Evolutionary conservation across 805 yeast species (phyloP).

Genomic region (Nakazawaea ernobii): DNA sequence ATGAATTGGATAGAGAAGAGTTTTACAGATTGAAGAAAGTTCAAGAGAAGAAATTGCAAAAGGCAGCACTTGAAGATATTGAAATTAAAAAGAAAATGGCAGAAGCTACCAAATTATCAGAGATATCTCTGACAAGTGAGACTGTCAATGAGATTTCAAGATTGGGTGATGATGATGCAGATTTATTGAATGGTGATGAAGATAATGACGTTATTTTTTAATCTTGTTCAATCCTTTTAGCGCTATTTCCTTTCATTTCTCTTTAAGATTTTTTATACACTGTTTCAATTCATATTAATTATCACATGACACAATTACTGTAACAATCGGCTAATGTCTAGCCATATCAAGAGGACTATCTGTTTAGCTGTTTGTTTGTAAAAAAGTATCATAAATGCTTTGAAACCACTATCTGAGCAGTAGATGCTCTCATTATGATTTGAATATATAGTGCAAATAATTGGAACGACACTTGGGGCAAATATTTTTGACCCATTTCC

Average conservation of each 20-base stretch:
- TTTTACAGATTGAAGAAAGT: slow-evolving; percentile 95
- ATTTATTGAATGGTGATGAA: slow-evolving; percentile 25
- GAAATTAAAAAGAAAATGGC: slow-evolving; percentile 33
- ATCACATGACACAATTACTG: too few relatives aligned
- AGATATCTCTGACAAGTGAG: slow-evolving; percentile 29
- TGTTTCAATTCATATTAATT: not conserved
- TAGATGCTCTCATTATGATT: too few relatives aligned
- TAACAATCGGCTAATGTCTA: too few relatives aligned
- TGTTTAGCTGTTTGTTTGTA: too few relatives aligned
- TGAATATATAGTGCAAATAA: too few relatives aligned
- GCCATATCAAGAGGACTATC: too few relatives aligned
- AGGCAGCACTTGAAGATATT: slow-evolving; percentile 58
- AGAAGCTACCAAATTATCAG: slow-evolving; percentile 20
- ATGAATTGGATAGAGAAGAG: slow-evolving; percentile 97
- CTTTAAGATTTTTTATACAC: not conserved
- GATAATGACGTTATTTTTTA: slow-evolving; percentile 35
- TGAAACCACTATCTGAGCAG: too few relatives aligned
- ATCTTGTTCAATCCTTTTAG: not conserved
- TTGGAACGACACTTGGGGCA: too few relatives aligned
- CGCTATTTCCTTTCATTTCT: not conserved
- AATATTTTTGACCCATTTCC: too few relatives aligned
- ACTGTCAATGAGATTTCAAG: slow-evolving; percentile 36
- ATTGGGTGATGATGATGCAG: slow-evolving; percentile 4
- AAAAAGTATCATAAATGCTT: too few relatives aligned
- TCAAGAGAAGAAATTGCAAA: slow-evolving; percentile 87